Evolutionary conservation across 1,139 yeast species (phyloP), one percentile per base, ranked within the genome.

Genomic region (Debaryomyces nepalensis): DNA sequence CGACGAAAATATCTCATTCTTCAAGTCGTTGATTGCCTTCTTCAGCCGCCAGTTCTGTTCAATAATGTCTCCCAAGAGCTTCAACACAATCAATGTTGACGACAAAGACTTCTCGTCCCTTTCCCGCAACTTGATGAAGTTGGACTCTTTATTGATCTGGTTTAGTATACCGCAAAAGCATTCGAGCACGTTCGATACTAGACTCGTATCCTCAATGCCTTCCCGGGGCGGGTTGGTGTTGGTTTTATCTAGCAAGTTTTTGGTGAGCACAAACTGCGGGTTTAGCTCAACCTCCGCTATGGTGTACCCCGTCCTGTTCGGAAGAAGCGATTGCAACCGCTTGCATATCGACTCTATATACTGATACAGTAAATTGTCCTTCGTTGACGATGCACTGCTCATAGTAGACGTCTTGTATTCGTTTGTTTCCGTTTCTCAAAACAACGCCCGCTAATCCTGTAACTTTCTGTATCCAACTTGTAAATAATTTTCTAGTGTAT

Each of bases 211-310:
- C 21, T 44, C 44, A 19, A 39, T 20, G 33, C 24, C 27, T 26
- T 44, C 30, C 39, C 44, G 12, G 5, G 37, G 4, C 22, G 39
- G 54, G 53, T 38, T 48, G 33, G 46, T 50, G 16, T 47, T 45
- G 18, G 52, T 53, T 38, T 53, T 58, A 19, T 57, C 57, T 19
- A 66, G 45, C 31, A 73, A 54, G 21, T 59, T 54, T 37, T 61
- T 64, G 14, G 76, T 64, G 19, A 58, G 51, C 11, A 63, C 45
- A 46, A 62, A 73, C 49, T 71, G 77, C 5, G 73, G 71, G 44
- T 71, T 70, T 34, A 71, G 54, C 52, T 73, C 77, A 6, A 73
- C 73, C 46, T 73, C 77, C n/a, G 64, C 63, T n/a, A 68, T 49
- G 4, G 70, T 54, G 46, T 66, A 63, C 6, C 77, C 76, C 1